Evolutionary conservation across 1,139 yeast genomes (phyloP).

Genomic region (Yarrowia galli): DNA sequence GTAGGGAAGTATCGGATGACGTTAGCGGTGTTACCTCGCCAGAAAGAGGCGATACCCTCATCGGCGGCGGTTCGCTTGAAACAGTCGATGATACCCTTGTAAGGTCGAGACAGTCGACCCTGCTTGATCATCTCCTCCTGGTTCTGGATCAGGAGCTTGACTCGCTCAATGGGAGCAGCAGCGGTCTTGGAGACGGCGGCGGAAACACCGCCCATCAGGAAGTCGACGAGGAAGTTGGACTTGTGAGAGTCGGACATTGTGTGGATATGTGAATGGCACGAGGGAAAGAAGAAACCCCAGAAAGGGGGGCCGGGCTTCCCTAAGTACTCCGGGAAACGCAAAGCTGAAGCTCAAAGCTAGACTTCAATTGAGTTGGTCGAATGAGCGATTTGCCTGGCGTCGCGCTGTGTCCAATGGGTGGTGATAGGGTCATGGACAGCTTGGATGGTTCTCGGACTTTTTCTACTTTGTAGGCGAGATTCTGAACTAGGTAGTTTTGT

Average conservation of each 20-base stretch:
- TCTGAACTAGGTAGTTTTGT: neutral
- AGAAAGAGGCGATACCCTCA: slow-evolving; percentile 74
- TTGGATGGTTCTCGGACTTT: neutral
- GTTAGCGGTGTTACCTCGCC: slow-evolving; percentile 89
- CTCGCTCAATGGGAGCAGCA: slow-evolving; percentile 86
- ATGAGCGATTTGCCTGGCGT: slow-evolving; percentile 26
- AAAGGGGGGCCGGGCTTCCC: slow-evolving; percentile 18
- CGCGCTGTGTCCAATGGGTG: neutral
- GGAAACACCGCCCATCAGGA: slow-evolving; percentile 83
- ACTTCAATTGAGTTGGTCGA: slow-evolving; percentile 36
- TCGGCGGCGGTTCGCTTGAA: slow-evolving; percentile 75
- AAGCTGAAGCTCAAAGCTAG: slow-evolving; percentile 22
- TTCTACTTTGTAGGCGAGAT: neutral
- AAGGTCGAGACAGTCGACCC: slow-evolving; percentile 71
- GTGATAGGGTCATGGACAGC: neutral
- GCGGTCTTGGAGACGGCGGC: slow-evolving; percentile 87
- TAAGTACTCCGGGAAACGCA: slow-evolving; percentile 37
- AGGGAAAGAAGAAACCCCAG: neutral
- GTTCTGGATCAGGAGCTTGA: slow-evolving; percentile 79
- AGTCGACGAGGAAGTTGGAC: slow-evolving; percentile 59
- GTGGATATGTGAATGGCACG: slow-evolving; percentile 37
- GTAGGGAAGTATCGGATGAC: slow-evolving; percentile 87
- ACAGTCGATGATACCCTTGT: slow-evolving; percentile 74
- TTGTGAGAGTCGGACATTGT: slow-evolving; percentile 41
- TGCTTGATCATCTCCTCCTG: slow-evolving; percentile 86